Percentiles rank a stretch among this genome's conserved stretches.
Conservation (phyloP, 768 basidiomycete genomes). For the Royoungia palumana region DNA sequence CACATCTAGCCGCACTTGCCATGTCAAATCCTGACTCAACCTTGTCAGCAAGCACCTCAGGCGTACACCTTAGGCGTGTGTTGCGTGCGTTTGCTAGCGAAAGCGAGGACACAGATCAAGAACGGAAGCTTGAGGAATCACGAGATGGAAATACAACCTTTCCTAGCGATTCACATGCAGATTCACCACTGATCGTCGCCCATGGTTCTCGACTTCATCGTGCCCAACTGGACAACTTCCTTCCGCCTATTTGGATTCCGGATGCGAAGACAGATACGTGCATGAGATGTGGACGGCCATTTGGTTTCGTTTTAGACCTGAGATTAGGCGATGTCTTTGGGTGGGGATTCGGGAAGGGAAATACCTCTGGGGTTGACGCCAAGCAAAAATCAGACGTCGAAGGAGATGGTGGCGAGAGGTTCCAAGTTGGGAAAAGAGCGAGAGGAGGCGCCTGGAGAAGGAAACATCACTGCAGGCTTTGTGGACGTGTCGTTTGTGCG, state of each 20-base stretch:
- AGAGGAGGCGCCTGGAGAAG: constrained; percentile 43
- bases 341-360: constrained; percentile 41
- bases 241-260: constrained; percentile 91
- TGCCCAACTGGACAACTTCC: constrained; percentile 50
- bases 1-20: constrained; percentile 67
- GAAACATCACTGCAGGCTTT: constrained; percentile 84
- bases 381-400: constrained; percentile 12
- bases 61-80: constrained; percentile 67
- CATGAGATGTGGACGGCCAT: constrained; percentile 76
- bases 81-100: constrained; percentile 69
- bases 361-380: constrained; percentile 5
- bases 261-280: constrained; percentile 80
- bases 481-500: constrained; percentile 85
- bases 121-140: constrained; percentile 46
- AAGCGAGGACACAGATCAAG: constrained; percentile 24
- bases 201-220: constrained; percentile 19
- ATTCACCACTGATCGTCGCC: not conserved
- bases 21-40: constrained; percentile 77
- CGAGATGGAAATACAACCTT: constrained; percentile 35
- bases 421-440: constrained; percentile 6
- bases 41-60: constrained; percentile 72
- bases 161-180: not conserved
- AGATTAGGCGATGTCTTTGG: constrained; percentile 26
- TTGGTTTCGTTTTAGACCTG: constrained; percentile 48
- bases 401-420: constrained; percentile 5